These are phyloP conservation scores for Amphirosellinia nigrospora DNA, from an alignment of 495 filamentous ascomycete species.

Conservation along the genomic window DNA sequence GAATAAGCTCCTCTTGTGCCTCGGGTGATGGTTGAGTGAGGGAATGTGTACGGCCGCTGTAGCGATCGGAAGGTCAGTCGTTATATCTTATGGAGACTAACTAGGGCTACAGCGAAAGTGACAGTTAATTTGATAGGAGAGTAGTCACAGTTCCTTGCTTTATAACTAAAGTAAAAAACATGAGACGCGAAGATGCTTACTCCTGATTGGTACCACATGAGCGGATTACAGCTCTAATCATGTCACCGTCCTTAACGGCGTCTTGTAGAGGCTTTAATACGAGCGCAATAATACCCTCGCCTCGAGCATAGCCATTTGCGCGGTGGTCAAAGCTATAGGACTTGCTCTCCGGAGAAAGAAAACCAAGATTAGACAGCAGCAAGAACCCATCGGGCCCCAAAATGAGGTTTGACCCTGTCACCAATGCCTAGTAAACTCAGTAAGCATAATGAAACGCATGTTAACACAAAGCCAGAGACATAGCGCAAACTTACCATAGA, in stretches of 20 bases:
- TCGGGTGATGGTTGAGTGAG: constrained; percentile 59
- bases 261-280: constrained; percentile 60
- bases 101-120: background rate
- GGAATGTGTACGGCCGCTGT: constrained; percentile 49
- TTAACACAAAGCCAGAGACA: background rate
- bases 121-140: background rate
- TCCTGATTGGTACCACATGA: constrained; percentile 59
- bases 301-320: constrained; percentile 68
- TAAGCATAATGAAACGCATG: background rate
- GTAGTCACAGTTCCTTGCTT: no score
- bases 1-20: constrained; percentile 59
- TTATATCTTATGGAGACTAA: background rate
- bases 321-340: constrained; percentile 63
- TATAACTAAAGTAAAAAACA: background rate
- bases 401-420: constrained; percentile 57
- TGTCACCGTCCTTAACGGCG: constrained; percentile 55
- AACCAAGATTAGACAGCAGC: constrained; percentile 37
- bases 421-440: constrained; percentile 45
- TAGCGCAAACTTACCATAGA: constrained; percentile 27
- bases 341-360: constrained; percentile 45
- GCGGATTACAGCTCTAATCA: constrained; percentile 65
- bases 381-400: constrained; percentile 49
- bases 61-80: background rate
- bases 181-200: background rate
- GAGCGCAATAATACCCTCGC: constrained; percentile 61